Percentiles rank a stretch among this genome's conserved stretches.
Evolutionary conservation across 75 land plant genomes (phyloP).

Genomic region (Azolla pinnata): DNA sequence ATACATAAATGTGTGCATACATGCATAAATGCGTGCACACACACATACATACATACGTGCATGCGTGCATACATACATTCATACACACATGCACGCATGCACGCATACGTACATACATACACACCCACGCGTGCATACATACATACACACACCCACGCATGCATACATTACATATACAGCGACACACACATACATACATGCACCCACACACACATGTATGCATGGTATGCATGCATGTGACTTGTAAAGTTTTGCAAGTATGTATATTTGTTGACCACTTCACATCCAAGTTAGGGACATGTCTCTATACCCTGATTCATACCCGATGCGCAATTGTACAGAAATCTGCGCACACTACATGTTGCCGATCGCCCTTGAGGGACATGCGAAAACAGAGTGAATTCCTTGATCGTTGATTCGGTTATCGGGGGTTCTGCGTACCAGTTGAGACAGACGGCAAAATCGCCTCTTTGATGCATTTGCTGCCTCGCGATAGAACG

Average conservation of each 20-base stretch:
- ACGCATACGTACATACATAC: neutral
- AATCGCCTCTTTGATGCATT: too few relatives aligned
- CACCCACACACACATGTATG: too few relatives aligned
- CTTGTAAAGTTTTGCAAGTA: too few relatives aligned
- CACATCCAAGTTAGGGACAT: neutral
- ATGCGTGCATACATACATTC: neutral
- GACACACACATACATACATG: too few relatives aligned
- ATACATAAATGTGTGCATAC: neutral
- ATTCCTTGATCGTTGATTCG: neutral
- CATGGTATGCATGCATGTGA: too few relatives aligned
- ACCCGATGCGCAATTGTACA: neutral
- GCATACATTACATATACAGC: too few relatives aligned
- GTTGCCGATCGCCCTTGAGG: neutral
- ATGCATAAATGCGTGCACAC: neutral
- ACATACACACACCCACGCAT: neutral
- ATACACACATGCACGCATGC: neutral
- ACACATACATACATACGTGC: neutral
- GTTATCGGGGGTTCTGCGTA: too few relatives aligned
- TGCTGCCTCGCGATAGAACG: neutral
- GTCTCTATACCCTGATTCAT: neutral
- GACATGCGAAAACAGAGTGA: neutral
- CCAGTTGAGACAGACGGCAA: too few relatives aligned
- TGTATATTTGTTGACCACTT: neutral
- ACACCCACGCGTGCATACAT: neutral
- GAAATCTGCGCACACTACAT: neutral